Conservation (phyloP, 140 eudicot genomes). For the Cichorium intybus region DNA sequence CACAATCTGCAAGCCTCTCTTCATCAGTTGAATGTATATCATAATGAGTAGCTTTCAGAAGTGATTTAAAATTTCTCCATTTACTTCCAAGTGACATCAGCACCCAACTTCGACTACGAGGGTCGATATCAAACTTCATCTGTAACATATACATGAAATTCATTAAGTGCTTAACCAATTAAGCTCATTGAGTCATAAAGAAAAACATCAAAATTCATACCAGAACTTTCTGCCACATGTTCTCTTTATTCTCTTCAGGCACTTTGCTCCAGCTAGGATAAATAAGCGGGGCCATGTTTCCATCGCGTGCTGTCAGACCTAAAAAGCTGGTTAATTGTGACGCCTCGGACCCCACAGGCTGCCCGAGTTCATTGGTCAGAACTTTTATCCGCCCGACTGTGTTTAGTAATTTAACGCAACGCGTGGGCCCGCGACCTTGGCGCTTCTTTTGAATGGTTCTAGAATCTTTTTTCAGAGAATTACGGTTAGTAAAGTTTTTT, state of each 20-base stretch:
- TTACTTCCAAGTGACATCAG: slow-evolving; percentile 48
- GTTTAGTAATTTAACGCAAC: slow-evolving; percentile 25
- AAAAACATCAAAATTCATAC: slow-evolving; percentile 21
- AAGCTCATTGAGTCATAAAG: no score
- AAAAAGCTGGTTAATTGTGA: slow-evolving; percentile 38
- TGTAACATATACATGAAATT: slow-evolving; percentile 18
- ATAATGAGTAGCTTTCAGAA: slow-evolving; percentile 39
- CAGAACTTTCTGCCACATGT: slow-evolving; percentile 67
- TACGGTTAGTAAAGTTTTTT: neutral
- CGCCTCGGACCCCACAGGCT: slow-evolving; percentile 56
- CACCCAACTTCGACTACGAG: slow-evolving; percentile 42
- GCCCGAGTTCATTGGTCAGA: slow-evolving; percentile 38
- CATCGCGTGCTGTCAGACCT: slow-evolving; percentile 57
- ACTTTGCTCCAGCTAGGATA: slow-evolving; percentile 47
- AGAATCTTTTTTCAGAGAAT: slow-evolving; percentile 32
- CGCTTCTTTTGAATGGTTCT: slow-evolving; percentile 25
- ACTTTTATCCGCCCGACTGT: slow-evolving; percentile 34
- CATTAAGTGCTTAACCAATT: no score
- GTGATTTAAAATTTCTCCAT: slow-evolving; percentile 57
- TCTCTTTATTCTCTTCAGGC: slow-evolving; percentile 55
- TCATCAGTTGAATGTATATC: slow-evolving; percentile 45
- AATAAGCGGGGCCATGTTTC: slow-evolving; percentile 51
- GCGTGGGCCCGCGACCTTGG: slow-evolving; percentile 40
- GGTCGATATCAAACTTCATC: slow-evolving; percentile 55
- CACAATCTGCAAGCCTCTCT: slow-evolving; percentile 63